A percentile compares a stretch with the other conserved stretches of the same genome.
Conservation (phyloP, 257 asterid genomes). For the Solanum rostratum region DNA sequence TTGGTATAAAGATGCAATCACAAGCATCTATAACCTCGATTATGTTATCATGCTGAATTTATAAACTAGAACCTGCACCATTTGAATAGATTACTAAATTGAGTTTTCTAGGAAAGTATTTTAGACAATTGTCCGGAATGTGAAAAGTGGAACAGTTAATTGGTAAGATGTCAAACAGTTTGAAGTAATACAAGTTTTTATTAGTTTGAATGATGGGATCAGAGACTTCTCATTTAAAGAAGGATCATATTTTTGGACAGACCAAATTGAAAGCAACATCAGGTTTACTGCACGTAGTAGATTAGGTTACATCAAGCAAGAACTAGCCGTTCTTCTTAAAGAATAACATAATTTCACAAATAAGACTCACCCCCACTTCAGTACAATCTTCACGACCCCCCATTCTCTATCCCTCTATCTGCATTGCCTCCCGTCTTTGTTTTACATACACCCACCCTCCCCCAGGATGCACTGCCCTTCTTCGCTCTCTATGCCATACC, state of each 20-base stretch:
- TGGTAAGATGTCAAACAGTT: neutral
- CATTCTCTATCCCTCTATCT: neutral
- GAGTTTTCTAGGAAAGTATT: neutral
- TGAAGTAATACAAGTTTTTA: neutral
- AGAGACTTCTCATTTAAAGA: neutral
- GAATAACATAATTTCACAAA: neutral
- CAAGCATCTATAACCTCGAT: neutral
- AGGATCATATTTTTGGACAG: neutral
- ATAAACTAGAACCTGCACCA: neutral
- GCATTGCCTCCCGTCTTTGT: neutral
- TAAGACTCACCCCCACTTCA: neutral
- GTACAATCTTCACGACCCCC: neutral
- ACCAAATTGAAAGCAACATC: neutral
- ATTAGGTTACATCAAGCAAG: neutral
- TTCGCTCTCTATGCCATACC: neutral
- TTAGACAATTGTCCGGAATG: neutral
- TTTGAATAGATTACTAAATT: neutral
- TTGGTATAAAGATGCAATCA: neutral
- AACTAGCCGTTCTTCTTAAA: neutral
- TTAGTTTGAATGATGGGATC: neutral
- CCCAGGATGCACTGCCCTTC: neutral
- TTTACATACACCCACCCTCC: neutral
- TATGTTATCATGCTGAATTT: neutral
- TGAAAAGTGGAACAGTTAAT: neutral
- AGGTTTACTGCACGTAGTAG: neutral